Percentiles rank a stretch among this genome's conserved stretches.
These are phyloP conservation scores for Tolypocladium inflatum DNA, from an alignment of 2,329 filamentous ascomycete species.

Conservation along the genomic window DNA sequence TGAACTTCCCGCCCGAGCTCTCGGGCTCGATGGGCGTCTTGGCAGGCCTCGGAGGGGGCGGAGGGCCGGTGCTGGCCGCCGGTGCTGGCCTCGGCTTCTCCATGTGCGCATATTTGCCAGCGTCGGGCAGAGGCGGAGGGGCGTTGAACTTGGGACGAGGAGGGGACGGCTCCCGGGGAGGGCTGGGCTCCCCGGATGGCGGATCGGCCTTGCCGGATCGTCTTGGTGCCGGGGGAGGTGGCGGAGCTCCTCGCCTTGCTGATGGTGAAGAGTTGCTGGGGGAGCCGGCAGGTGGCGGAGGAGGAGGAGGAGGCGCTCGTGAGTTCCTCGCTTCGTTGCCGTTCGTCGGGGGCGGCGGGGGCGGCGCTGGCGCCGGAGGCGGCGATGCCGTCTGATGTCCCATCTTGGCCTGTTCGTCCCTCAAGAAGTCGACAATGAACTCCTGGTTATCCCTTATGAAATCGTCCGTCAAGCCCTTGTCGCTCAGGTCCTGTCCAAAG, in stretches of 20 bases:
- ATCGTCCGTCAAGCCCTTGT: slow-evolving; percentile 55
- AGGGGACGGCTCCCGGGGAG: slow-evolving; percentile 52
- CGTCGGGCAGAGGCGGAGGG: slow-evolving; percentile 81
- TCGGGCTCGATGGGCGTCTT: slow-evolving; percentile 61
- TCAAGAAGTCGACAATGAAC: slow-evolving; percentile 57
- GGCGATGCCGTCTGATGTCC: slow-evolving; percentile 10
- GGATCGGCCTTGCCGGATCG: slow-evolving; percentile 47
- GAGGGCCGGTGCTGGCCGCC: slow-evolving; percentile 18
- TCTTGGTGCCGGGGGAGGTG: slow-evolving; percentile 39
- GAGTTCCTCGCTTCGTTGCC: slow-evolving; percentile 18
- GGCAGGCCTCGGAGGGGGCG: slow-evolving; percentile 39
- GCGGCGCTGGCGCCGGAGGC: slow-evolving; percentile 12
- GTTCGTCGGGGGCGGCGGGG: slow-evolving; percentile 19
- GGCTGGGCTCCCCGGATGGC: slow-evolving; percentile 63
- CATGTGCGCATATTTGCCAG: slow-evolving; percentile 71
- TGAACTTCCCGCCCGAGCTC: slow-evolving; percentile 49
- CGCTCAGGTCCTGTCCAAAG: slow-evolving; percentile 53
- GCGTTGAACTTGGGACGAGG: slow-evolving; percentile 65
- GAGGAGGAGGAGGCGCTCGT: slow-evolving; percentile 25
- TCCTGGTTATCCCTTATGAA: slow-evolving; percentile 60
- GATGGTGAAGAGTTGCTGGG: slow-evolving; percentile 3
- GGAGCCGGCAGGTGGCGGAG: slow-evolving; percentile 11
- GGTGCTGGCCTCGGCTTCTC: slow-evolving; percentile 19
- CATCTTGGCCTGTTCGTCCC: slow-evolving; percentile 40
- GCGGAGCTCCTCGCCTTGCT: slow-evolving; percentile 14